Base-by-base conservation (phyloP, 177 flowering plant genomes). In the Vitis hybrid region DNA sequence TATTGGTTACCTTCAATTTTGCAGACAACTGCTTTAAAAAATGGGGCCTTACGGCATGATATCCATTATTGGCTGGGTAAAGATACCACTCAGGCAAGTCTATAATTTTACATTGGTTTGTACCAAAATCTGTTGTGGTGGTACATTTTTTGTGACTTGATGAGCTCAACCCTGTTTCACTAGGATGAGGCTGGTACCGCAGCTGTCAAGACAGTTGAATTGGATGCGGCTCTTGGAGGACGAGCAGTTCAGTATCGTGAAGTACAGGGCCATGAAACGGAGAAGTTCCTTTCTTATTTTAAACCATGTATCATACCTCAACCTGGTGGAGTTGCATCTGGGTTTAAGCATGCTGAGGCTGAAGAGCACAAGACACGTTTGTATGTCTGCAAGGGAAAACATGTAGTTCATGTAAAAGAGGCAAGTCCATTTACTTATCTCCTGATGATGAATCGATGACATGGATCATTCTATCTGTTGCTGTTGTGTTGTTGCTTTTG, bases 191-290 rank as follows among this genome's bases (percentile, higher is more conserved):
- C 98, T 72, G 97, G 99, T 73, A 75, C 94, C 29, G 99, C 98
- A 65, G 97, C 98, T 53, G 80, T 92, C 74, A 96, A 94, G 79
- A 93, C 98, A 65, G 87, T 96, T 76, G 99, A 96, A 81, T 74
- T 96, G 62, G 99, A 96, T 92, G 98, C 97, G 67, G 92, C 98
- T 67, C 92, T 96, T 68, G 99, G 99, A 56, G 99, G 99, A 31
- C 97, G 98, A 75, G 99, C 99, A 62, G 99, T 96, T 73, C 99
- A 96, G 76, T 96, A 96, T 83, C 85, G 99, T 70, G 99, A 96
- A 86, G 88, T 91, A 16, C 99, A 96, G 82, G 98, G 99, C 68
- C 93, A 94, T 76, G 99, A 96, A 81, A 86, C 97, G 2, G 99
- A 90, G 80, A 92, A 89, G 82, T 96, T 96, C 76, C 86, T 96